phyloP scores from a whole-genome alignment of 73 alveolate species.

The Urostyla sp. region DNA sequence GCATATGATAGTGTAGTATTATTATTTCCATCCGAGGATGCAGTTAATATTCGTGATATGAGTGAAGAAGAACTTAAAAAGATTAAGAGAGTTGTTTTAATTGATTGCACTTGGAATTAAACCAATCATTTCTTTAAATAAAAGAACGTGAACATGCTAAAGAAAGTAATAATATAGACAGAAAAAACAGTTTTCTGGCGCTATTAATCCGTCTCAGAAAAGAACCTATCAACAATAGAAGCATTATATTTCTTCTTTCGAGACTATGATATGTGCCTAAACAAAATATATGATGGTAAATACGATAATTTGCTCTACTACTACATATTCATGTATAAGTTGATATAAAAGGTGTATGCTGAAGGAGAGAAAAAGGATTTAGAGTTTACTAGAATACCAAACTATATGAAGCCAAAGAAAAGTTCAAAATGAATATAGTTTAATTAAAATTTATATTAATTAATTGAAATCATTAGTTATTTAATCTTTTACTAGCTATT shows the following conservation, averaged over 20 bases:
- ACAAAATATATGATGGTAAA: constrained; percentile 48
- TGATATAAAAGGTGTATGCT: constrained; percentile 59
- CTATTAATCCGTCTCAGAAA: constrained; percentile 64
- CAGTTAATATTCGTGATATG: constrained; percentile 45
- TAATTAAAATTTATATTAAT: constrained; percentile 9
- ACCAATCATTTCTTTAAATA: constrained; percentile 60
- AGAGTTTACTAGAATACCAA: constrained; percentile 31
- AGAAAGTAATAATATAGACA: constrained; percentile 63
- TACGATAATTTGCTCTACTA: constrained; percentile 72
- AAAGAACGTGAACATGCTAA: constrained; percentile 38
- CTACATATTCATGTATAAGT: constrained; percentile 56
- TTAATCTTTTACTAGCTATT: constrained; percentile 73
- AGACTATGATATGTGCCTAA: constrained; percentile 60
- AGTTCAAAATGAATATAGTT: not conserved
- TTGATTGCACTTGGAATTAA: constrained; percentile 78
- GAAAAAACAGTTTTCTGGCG: constrained; percentile 81
- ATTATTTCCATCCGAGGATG: constrained; percentile 76
- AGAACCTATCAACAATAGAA: constrained; percentile 71
- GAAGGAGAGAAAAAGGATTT: constrained; percentile 46
- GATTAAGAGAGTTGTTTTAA: constrained; percentile 64
- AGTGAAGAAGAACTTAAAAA: constrained; percentile 65
- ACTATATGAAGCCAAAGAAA: constrained; percentile 54
- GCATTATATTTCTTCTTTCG: constrained; percentile 72
- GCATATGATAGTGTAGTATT: constrained; percentile 52
- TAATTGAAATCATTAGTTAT: constrained; percentile 32